Conservation (phyloP, 345 rosid species). For the Ailanthus altissimus region DNA sequence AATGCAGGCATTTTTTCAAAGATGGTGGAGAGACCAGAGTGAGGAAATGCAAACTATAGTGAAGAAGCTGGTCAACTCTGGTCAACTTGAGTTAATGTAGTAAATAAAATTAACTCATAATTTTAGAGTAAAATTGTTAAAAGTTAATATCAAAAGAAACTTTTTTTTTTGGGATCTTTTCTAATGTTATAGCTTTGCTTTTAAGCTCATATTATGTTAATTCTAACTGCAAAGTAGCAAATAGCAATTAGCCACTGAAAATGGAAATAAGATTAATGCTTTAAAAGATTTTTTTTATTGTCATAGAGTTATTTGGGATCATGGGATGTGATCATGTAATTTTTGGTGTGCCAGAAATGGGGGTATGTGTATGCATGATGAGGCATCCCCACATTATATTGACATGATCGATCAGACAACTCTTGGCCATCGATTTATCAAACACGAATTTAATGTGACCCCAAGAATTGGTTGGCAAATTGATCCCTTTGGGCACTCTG, state of each 20-base stretch:
- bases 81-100: conserved; percentile 59
- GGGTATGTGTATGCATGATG: conserved; percentile 60
- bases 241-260: not conserved
- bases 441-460: conserved; percentile 45
- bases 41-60: conserved; percentile 33
- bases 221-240: too few species aligned
- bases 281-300: not conserved
- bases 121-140: not conserved
- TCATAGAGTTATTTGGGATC: conserved; percentile 2
- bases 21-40: conserved; percentile 64
- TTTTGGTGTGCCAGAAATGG: conserved; percentile 52
- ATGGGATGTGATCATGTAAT: not conserved
- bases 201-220: not conserved
- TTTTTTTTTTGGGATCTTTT: not conserved
- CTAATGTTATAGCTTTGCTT: not conserved
- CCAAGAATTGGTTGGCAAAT: conserved; percentile 66
- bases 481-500: conserved; percentile 62
- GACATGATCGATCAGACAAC: conserved; percentile 63
- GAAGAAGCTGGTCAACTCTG: conserved; percentile 43
- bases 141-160: not conserved
- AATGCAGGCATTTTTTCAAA: conserved; percentile 55
- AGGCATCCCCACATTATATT: conserved; percentile 47
- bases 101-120: not conserved
- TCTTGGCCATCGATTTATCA: conserved; percentile 51
- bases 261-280: not conserved